A percentile compares a stretch with the other conserved stretches of the same genome.
Evolutionary conservation across 1,284 basidiomycete genomes (phyloP).

Genomic region (Cryptococcus neoformans): DNA sequence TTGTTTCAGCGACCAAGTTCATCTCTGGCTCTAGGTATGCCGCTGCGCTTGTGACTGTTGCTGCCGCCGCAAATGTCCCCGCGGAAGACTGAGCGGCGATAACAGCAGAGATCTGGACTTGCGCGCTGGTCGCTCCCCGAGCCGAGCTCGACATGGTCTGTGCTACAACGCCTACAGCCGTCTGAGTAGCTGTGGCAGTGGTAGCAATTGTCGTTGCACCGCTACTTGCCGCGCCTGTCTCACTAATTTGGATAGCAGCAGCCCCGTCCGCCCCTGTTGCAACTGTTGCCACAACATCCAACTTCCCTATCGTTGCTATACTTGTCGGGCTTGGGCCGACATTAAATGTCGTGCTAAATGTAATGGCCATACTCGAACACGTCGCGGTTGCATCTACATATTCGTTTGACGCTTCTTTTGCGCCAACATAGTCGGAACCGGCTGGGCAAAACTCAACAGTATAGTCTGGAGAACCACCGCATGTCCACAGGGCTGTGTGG

Average conservation of each 20-base stretch:
- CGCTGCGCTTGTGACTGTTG: too few relatives aligned
- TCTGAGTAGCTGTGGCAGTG: too few relatives aligned
- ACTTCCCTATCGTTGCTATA: conserved; percentile 7
- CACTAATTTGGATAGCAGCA: conserved; percentile 8
- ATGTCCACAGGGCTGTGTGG: conserved; percentile 25
- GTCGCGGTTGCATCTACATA: conserved; percentile 29
- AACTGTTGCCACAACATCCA: conserved; percentile 17
- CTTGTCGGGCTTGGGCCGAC: conserved; percentile 22
- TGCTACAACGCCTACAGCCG: neutral
- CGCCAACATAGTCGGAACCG: conserved; percentile 21
- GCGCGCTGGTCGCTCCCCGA: neutral
- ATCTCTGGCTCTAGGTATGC: too few relatives aligned
- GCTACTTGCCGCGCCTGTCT: too few relatives aligned
- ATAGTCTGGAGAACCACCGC: conserved; percentile 24
- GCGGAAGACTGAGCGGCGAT: neutral
- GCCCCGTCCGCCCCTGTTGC: conserved; percentile 14
- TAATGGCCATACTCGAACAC: conserved; percentile 19
- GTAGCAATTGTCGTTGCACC: too few relatives aligned
- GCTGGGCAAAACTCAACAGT: conserved; percentile 35
- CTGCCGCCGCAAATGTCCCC: neutral
- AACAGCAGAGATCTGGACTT: neutral
- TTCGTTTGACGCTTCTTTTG: conserved; percentile 16
- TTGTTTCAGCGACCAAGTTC: too few relatives aligned
- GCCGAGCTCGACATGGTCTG: neutral
- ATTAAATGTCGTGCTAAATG: conserved; percentile 9